Evolutionary conservation across 208 protist genomes (phyloP).

Genomic region (Trypanosoma caninum): DNA sequence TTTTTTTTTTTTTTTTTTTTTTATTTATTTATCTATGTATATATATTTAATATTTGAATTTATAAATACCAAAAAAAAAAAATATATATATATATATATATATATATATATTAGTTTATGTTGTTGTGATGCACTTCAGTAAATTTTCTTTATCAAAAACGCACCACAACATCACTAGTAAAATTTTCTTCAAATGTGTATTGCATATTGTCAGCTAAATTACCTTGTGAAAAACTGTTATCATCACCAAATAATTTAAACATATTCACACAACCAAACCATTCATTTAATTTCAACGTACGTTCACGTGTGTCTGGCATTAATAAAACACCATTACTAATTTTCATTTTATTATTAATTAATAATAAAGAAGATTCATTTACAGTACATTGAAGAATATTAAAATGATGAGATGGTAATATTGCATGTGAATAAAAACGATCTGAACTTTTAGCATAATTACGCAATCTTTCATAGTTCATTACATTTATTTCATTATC

Average conservation of each 20-base stretch:
- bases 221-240: no score
- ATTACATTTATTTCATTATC: conserved; percentile 22
- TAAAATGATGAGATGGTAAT: neutral
- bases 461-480: conserved; percentile 22
- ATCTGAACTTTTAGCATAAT: neutral
- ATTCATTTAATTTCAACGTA: no score
- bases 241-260: no score
- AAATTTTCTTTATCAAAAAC: conserved; percentile 2
- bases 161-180: conserved; percentile 5
- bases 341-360: no score
- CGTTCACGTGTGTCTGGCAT: conserved; percentile 1
- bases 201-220: no score
- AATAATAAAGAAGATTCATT: no score
- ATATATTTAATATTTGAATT: neutral
- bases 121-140: conserved; percentile 11
- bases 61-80: conserved; percentile 5
- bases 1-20: conserved; percentile 12
- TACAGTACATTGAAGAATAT: neutral
- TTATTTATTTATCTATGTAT: no score
- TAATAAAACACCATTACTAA: no score
- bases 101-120: neutral
- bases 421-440: conserved; percentile 2
- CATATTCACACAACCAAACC: no score
- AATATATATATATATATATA: neutral
- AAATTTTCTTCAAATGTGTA: conserved; percentile 2